Evolutionary conservation across 225 moss, liverwort and hornwort species (phyloP).

Genomic region (Pseudisothecium myosuroides): DNA sequence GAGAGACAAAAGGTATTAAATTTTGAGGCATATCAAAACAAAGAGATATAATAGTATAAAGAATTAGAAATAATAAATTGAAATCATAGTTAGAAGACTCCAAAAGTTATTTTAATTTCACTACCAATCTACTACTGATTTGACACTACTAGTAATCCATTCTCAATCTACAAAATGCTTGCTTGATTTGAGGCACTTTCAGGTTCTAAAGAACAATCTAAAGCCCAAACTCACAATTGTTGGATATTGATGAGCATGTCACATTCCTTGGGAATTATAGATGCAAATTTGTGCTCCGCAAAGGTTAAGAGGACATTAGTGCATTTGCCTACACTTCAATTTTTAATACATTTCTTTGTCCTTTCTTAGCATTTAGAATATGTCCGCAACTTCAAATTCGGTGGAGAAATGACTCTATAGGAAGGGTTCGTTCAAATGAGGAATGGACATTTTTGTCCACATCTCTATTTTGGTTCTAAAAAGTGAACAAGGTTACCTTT

Average conservation of each 20-base stretch:
- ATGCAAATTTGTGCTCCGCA: not conserved
- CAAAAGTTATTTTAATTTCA: not conserved
- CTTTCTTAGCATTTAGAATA: not conserved
- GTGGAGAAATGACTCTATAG: not conserved
- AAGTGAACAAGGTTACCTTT: not conserved
- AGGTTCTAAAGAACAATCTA: not conserved
- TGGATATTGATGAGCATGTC: not conserved
- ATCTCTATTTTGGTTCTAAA: not conserved
- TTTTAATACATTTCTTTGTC: not conserved
- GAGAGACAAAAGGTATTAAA: not conserved
- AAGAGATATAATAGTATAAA: not conserved
- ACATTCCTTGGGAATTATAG: not conserved
- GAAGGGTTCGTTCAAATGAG: not conserved
- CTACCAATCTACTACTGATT: not conserved
- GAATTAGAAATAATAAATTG: not conserved
- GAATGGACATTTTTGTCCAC: not conserved
- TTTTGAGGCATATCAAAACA: too few relatives aligned
- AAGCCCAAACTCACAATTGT: not conserved
- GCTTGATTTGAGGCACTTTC: fast-evolving
- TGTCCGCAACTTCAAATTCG: fast-evolving
- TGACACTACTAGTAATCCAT: too few relatives aligned
- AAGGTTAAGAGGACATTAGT: fast-evolving
- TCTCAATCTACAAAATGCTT: not conserved
- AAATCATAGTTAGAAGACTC: not conserved
- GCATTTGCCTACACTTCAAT: not conserved